These are phyloP conservation scores for Vigna nakashimae DNA, from an alignment of 306 rosid genomes.

Conservation along the genomic window DNA sequence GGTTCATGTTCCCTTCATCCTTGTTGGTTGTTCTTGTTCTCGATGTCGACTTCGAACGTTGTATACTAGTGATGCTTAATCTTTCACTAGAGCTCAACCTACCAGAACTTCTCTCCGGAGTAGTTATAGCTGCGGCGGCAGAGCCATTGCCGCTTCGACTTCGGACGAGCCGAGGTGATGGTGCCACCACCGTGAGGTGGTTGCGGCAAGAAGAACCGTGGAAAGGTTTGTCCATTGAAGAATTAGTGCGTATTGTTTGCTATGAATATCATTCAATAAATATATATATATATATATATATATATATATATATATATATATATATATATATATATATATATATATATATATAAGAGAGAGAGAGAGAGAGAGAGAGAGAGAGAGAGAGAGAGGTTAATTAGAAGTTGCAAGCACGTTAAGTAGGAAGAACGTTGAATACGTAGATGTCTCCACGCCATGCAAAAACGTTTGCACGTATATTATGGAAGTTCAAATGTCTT, in stretches of 20 bases:
- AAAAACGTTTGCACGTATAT: conserved; percentile 32
- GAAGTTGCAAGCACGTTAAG: conserved; percentile 43
- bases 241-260: neutral
- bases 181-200: conserved; percentile 14
- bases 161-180: conserved; percentile 55
- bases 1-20: conserved; percentile 38
- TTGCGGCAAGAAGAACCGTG: conserved; percentile 29
- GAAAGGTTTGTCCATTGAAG: conserved; percentile 45
- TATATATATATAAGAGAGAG: neutral
- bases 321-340: neutral
- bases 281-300: neutral
- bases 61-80: conserved; percentile 11
- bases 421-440: neutral
- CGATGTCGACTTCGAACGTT: conserved; percentile 60
- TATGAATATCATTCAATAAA: neutral
- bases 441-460: conserved; percentile 36
- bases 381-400: too few species aligned
- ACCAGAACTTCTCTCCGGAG: conserved; percentile 36
- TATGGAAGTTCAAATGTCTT: neutral
- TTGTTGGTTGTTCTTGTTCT: conserved; percentile 44
- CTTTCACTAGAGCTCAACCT: conserved; percentile 46
- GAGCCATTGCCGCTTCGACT: conserved; percentile 53
- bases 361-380: too few species aligned
- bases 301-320: neutral
- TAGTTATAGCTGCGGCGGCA: conserved; percentile 14